Percentiles rank a stretch among this genome's conserved stretches.
Evolutionary conservation across 1,139 yeast genomes (phyloP).

Genomic region (Zygosaccharomyces sapae): DNA sequence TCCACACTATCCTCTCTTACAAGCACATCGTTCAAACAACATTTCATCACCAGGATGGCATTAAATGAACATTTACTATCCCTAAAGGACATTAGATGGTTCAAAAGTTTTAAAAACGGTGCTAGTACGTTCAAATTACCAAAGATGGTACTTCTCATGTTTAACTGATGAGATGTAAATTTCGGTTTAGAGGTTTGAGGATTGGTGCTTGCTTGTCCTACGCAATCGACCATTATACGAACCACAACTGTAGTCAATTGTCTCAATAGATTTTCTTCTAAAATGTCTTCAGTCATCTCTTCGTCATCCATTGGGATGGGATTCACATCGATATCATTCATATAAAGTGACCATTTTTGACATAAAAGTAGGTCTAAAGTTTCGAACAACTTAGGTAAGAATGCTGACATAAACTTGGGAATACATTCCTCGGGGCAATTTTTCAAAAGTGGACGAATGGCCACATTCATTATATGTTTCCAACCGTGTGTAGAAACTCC

Average conservation of each 20-base stretch:
- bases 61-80: conserved; percentile 93
- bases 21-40: conserved; percentile 58
- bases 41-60: conserved; percentile 74
- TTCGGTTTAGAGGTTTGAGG: conserved; percentile 33
- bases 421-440: conserved; percentile 78
- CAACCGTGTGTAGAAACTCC: conserved; percentile 94
- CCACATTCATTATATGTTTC: conserved; percentile 92
- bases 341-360: conserved; percentile 70
- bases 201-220: conserved; percentile 55
- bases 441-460: conserved; percentile 78
- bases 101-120: conserved; percentile 70
- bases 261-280: conserved; percentile 91
- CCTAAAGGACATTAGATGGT: conserved; percentile 73
- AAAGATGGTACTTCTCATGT: conserved; percentile 61
- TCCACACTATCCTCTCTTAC: conserved; percentile 75
- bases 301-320: conserved; percentile 53
- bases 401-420: conserved; percentile 64
- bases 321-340: conserved; percentile 51
- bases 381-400: conserved; percentile 69
- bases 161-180: conserved; percentile 52
- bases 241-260: conserved; percentile 95
- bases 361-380: conserved; percentile 70
- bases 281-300: conserved; percentile 92
- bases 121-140: conserved; percentile 66
- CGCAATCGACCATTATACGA: conserved; percentile 78